These are phyloP conservation scores for Lumnitzera racemosa DNA, from an alignment of 345 rosid species.

Conservation along the genomic window DNA sequence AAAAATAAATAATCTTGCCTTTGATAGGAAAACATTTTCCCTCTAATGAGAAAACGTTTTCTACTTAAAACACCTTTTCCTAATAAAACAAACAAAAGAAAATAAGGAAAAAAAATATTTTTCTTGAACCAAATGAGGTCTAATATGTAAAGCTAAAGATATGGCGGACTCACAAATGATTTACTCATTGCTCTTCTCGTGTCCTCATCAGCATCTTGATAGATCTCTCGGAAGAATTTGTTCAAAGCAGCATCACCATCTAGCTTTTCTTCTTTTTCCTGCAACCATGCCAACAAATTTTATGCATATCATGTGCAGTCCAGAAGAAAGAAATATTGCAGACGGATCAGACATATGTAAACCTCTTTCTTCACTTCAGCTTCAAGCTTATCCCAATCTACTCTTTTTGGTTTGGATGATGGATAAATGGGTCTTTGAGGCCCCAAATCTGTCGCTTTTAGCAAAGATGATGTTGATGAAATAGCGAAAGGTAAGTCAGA, in stretches of 20 bases:
- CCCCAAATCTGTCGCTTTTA: conserved; percentile 25
- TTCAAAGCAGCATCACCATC: conserved; percentile 97
- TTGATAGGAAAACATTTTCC: no score
- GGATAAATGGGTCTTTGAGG: conserved; percentile 61
- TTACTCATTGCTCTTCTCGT: conserved; percentile 87
- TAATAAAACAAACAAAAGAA: no score
- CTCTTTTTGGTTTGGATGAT: conserved; percentile 51
- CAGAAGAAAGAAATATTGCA: not conserved
- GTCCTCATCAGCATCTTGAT: conserved; percentile 75
- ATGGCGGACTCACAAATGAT: conserved; percentile 64
- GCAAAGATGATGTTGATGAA: not conserved
- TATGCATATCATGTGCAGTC: not conserved
- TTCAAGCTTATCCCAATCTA: conserved; percentile 89
- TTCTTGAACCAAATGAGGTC: no score
- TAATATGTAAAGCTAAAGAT: not conserved
- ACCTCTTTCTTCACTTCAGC: conserved; percentile 84
- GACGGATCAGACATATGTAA: not conserved
- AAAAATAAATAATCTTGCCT: no score
- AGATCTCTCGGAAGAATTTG: conserved; percentile 82
- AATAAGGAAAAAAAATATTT: no score
- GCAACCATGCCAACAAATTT: conserved; percentile 12
- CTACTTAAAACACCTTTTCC: no score
- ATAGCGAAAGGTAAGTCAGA: not conserved
- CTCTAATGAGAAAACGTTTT: no score
- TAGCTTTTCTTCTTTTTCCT: conserved; percentile 96